Evolutionary conservation across 176 grass and related monocot species (phyloP).

Genomic region (Aegilops sharonensis): DNA sequence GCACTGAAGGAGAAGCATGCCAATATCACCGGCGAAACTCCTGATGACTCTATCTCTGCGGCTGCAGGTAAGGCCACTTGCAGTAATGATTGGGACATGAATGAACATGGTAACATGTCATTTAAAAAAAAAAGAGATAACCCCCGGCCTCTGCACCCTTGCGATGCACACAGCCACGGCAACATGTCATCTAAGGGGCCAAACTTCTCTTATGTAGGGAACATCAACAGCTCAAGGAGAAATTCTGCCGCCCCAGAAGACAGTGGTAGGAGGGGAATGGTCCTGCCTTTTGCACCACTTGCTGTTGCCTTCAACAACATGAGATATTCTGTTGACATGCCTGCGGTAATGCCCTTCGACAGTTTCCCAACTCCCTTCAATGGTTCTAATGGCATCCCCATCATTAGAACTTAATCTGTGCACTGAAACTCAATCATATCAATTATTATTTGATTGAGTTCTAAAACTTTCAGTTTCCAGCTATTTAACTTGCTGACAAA

Average conservation of each 20-base stretch:
- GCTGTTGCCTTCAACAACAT: slow-evolving; percentile 60
- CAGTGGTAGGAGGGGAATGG: slow-evolving; percentile 53
- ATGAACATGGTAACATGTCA: not conserved
- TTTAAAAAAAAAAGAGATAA: not conserved
- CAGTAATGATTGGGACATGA: not conserved
- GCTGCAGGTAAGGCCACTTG: slow-evolving; percentile 10
- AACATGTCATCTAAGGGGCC: not conserved
- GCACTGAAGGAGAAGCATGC: slow-evolving; percentile 61
- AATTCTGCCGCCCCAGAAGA: slow-evolving; percentile 11
- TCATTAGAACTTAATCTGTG: too few relatives aligned
- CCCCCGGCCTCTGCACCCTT: too few relatives aligned
- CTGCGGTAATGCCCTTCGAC: slow-evolving; percentile 27
- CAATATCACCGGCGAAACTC: slow-evolving; percentile 53
- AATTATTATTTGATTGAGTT: not conserved
- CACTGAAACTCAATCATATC: too few relatives aligned
- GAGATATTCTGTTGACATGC: slow-evolving; percentile 73
- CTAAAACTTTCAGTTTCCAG: not conserved
- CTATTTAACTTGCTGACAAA: not conserved
- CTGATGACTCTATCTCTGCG: slow-evolving; percentile 10
- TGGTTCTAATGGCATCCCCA: too few relatives aligned
- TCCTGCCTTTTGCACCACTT: slow-evolving; percentile 57
- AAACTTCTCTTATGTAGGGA: slow-evolving; percentile 6
- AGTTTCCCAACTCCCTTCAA: too few relatives aligned
- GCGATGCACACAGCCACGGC: not conserved
- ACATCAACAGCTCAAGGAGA: slow-evolving; percentile 16